Evolutionary conservation across 768 basidiomycete genomes (phyloP), one percentile per base, ranked within the genome.

Genomic region (Hortiboletus flavorubellus): DNA sequence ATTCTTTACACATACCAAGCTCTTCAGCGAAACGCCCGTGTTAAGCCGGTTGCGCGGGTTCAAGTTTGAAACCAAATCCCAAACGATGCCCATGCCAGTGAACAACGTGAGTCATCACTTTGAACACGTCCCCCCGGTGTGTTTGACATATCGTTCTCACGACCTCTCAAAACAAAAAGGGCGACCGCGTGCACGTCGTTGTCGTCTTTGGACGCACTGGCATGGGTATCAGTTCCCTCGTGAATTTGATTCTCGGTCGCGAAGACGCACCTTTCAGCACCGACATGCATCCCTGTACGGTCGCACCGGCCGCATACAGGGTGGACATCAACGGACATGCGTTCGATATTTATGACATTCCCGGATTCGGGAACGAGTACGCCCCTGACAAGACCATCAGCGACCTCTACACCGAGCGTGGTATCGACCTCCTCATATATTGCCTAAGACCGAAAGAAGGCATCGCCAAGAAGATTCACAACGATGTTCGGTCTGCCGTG

Each of bases 201-300:
- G 70, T 70, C 52, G 56, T 70, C 56, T 70, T 72, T 51, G 69
- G 69, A 55, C 68, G 70, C 12, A 70, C 70, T 2, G 70, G 70
- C 16, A 66, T 69, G 59, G 69, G 69, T 0, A 56, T 70, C 52
- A 70, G 69, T 39, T 70, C 69, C 12, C 61, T 70, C 51, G 69
- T 70, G 15, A 70, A 70, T 37, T 39, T 70, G 31, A 72, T 70
- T 55, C 54, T 67, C 46, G 65, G 70, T 18, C 66, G 60, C 45
- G 70, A 70, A 59, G 66, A 68, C 46, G 70, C 69, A 52, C 68
- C 68, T 11, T 70, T 60, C 49, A 70, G 66, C 51, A 70, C 66
- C 21, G 68, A 68, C 60, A 68, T 68, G 34, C 68, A 68, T 31
- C 68, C 68, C 2, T 68, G 68, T 42, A 70, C 68, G 5, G 0